Evolutionary conservation across 2,329 filamentous ascomycete species (phyloP).

Genomic region (Penicillium italicum): DNA sequence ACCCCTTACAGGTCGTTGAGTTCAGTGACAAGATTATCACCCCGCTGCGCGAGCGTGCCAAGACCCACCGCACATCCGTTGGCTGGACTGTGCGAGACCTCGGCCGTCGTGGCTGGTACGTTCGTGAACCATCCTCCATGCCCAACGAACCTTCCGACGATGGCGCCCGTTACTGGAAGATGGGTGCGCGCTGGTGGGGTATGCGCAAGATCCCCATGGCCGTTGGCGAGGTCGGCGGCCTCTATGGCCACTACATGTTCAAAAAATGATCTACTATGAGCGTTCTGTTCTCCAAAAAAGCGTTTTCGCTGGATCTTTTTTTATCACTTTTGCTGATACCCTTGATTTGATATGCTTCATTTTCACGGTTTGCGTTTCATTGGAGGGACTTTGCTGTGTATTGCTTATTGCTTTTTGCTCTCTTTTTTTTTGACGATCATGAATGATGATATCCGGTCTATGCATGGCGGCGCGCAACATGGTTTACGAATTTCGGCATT

Average conservation of each 20-base stretch:
- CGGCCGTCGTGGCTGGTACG: slow-evolving; percentile 68
- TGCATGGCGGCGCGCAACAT: slow-evolving; percentile 29
- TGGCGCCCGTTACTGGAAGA: slow-evolving; percentile 68
- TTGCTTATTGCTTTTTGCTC: slow-evolving; percentile 6
- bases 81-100: slow-evolving; percentile 69
- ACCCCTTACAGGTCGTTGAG: slow-evolving; percentile 73
- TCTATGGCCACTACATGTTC: slow-evolving; percentile 60
- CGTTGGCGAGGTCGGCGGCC: slow-evolving; percentile 54
- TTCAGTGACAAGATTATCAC: slow-evolving; percentile 65
- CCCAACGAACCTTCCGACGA: slow-evolving; percentile 46
- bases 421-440: slow-evolving; percentile 20
- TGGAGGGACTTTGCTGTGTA: slow-evolving; percentile 9
- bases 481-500: slow-evolving; percentile 29
- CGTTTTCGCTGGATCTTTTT: slow-evolving; percentile 9
- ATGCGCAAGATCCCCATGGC: slow-evolving; percentile 66
- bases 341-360: slow-evolving; percentile 13
- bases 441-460: slow-evolving; percentile 29
- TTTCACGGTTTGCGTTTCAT: slow-evolving; percentile 12
- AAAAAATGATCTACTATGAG: slow-evolving; percentile 41
- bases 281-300: slow-evolving; percentile 19
- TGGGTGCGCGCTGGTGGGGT: slow-evolving; percentile 79
- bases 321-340: slow-evolving; percentile 19
- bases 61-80: slow-evolving; percentile 51
- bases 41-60: slow-evolving; percentile 60
- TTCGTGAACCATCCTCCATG: slow-evolving; percentile 42